Percentiles rank a stretch among this genome's conserved stretches.
These are phyloP conservation scores for Crithidia mellificae DNA, from an alignment of 208 protist genomes.

Conservation along the genomic window DNA sequence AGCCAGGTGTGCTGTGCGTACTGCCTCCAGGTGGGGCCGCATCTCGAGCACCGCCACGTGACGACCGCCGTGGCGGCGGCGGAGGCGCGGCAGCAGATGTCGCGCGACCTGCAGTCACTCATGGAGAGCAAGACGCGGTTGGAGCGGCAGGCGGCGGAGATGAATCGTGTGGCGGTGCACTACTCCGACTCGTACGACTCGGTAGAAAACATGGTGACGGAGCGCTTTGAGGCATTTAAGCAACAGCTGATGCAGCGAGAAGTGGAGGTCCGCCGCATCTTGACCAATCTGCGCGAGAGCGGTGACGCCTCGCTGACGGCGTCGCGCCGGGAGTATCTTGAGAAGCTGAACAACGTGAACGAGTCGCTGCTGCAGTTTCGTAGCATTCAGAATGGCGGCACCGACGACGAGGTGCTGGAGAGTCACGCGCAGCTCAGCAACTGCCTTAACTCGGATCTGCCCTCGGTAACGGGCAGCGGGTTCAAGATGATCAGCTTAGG, in stretches of 20 bases:
- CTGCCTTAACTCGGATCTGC: slow-evolving; percentile 42
- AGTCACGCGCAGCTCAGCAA: slow-evolving; percentile 39
- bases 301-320: slow-evolving; percentile 59
- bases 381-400: slow-evolving; percentile 49
- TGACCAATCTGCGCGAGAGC: slow-evolving; percentile 58
- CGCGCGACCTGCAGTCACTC: slow-evolving; percentile 49
- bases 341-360: slow-evolving; percentile 59
- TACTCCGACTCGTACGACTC: slow-evolving; percentile 75
- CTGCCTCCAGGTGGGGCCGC: slow-evolving; percentile 79
- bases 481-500: slow-evolving; percentile 57
- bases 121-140: slow-evolving; percentile 47
- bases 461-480: slow-evolving; percentile 50
- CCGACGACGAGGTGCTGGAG: slow-evolving; percentile 73
- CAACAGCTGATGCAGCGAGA: slow-evolving; percentile 77
- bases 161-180: slow-evolving; percentile 57
- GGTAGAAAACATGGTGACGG: slow-evolving; percentile 67
- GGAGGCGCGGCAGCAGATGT: slow-evolving; percentile 63
- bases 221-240: slow-evolving; percentile 69
- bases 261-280: slow-evolving; percentile 53
- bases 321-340: slow-evolving; percentile 50
- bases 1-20: slow-evolving; percentile 86
- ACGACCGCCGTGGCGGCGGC: slow-evolving; percentile 46
- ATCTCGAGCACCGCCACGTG: slow-evolving; percentile 65
- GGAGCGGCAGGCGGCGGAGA: slow-evolving; percentile 63
- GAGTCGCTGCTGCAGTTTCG: slow-evolving; percentile 52